Evolutionary conservation across 805 yeast species (phyloP), one percentile per base, ranked within the genome.

Genomic region (Hanseniaspora pseudoguilliermondii): DNA sequence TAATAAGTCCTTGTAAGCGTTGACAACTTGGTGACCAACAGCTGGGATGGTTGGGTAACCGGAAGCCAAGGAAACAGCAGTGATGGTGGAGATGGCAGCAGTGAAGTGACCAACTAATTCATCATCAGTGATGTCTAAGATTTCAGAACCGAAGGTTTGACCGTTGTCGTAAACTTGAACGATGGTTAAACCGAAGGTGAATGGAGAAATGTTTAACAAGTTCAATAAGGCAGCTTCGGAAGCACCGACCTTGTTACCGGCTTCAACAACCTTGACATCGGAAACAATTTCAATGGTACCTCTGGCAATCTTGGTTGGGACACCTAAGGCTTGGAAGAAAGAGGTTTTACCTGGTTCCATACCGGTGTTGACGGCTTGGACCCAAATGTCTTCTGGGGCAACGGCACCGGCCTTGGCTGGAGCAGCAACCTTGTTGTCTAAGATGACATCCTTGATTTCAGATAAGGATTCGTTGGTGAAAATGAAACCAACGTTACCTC

Each of bases 281-380:
- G 85, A 77, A 75, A 88, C 89, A 78, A 93, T 93, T 81, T 93
- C 99, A 84, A 93, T 93, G 79, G 96, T 89, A 93, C 99, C 99
- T 86, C 99, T 90, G 78, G 96, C 93, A 89, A 93, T 93, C 95
- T 93, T 93, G 87, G 99, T 93, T 83, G 98, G 98, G 71, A 93
- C 96, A 87, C 97, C 97, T 71, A 93, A 84, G 73, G 99, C 98
- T 84, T 93, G 99, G 97, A 93, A 93, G 95, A 93, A 93, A 74
- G 98, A 93, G 72, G 99, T 93, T 88, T 93, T 93, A 85, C 97
- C 97, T 78, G 99, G 99, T 81, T 93, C 98, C 95, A 93, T 90
- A 86, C 97, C 97, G 69, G 99, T 93, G 96, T 93, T 93, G 77
- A 95, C 95, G 69, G 97, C 97, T 74, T 95, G 95, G 67, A 93